A percentile compares a stretch with the other conserved stretches of the same genome.
Evolutionary conservation across 768 basidiomycete genomes (phyloP).

Genomic region (Serendipita sp.): DNA sequence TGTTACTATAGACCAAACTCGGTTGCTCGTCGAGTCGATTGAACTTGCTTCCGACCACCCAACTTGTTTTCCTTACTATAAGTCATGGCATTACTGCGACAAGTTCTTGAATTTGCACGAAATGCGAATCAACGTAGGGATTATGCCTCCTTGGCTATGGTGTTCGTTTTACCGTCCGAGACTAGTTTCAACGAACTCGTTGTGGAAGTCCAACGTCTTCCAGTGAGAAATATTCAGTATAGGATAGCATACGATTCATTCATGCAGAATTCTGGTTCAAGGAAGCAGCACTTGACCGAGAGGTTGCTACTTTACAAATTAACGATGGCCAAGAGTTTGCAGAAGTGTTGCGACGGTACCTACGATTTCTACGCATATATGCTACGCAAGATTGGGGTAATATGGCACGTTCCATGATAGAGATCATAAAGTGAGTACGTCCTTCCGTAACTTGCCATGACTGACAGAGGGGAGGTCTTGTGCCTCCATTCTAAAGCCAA

Average conservation of each 20-base stretch:
- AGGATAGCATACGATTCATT: too few species aligned
- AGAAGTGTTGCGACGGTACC: neutral
- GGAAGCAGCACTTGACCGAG: neutral
- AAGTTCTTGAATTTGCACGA: neutral
- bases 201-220: neutral
- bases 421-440: neutral
- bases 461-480: neutral
- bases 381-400: neutral
- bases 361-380: neutral
- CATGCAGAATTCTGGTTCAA: neutral
- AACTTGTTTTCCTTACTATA: too few species aligned
- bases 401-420: neutral
- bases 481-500: conserved; percentile 1
- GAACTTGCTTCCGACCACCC: neutral
- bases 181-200: neutral
- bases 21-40: neutral
- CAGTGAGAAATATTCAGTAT: neutral
- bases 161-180: conserved; percentile 1
- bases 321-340: neutral
- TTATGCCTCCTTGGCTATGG: neutral
- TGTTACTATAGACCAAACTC: neutral
- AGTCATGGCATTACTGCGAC: neutral
- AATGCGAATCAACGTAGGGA: neutral
- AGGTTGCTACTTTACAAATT: neutral
- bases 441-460: too few species aligned